These are phyloP conservation scores for Salinomyces thailandicus DNA, from an alignment of 2,329 filamentous ascomycete species.

Conservation along the genomic window DNA sequence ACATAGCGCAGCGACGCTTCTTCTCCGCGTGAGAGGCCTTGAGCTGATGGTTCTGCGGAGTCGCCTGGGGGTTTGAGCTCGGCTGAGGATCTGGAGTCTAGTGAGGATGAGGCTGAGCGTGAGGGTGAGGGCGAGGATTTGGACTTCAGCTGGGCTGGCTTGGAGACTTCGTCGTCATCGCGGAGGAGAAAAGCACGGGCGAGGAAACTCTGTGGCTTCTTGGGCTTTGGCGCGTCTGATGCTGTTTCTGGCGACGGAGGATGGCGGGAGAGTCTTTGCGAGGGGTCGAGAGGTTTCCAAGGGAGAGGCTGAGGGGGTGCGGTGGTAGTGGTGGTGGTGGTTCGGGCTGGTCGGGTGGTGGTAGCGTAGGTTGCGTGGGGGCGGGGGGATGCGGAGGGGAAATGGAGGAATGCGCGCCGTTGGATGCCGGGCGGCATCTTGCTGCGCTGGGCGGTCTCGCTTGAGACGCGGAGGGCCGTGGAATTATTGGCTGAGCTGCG, in stretches of 20 bases:
- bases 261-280: conserved; percentile 2
- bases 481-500: no score
- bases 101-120: not conserved
- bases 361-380: no score
- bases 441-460: no score
- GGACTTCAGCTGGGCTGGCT: conserved; percentile 2
- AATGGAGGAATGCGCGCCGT: no score
- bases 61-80: no score
- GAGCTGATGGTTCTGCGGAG: no score
- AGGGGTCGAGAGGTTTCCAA: conserved; percentile 3
- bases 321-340: not conserved
- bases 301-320: conserved; percentile 4
- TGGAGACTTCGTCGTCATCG: not conserved
- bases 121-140: not conserved
- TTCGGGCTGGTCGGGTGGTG: no score
- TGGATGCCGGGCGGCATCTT: no score
- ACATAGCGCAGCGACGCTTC: conserved; percentile 16
- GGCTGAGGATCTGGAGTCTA: not conserved
- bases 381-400: no score
- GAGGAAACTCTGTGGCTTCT: not conserved
- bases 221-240: not conserved
- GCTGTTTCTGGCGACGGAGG: not conserved
- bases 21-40: conserved; percentile 14
- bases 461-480: no score
- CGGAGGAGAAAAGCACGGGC: not conserved